Evolutionary conservation across 176 grass and related monocot genomes (phyloP), one percentile per base, ranked within the genome.

Genomic region (Aegilops bicornis): DNA sequence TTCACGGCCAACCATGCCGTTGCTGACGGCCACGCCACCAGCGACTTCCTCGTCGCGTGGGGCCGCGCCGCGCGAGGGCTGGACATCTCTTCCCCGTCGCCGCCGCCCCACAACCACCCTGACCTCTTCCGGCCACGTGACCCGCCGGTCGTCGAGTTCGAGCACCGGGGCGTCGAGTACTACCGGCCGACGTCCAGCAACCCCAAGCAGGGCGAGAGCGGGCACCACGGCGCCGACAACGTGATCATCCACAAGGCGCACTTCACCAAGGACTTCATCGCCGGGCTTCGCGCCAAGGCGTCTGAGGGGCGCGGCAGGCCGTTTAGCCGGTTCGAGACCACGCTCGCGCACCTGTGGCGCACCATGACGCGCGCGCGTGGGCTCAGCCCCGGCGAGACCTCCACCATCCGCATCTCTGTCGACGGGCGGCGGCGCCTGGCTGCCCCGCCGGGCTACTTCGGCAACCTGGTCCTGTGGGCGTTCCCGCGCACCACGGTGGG

Each of bases 401-500:
- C 83, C 19, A 78, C 84, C 37, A 74, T 93, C 64, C 91, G 91
- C 36, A 83, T 95, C 63, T 89, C 91, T 0, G 91, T 95, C 22
- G 89, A 95, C 59, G 91, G 94, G 7, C 87, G 94, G 35, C 52
- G 16, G 6, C 89, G 94, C 24, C 33, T 93, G 3, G 54, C 33
- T 14, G 84, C 88, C 14, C 89, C 91, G 2, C 42, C 90, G 2
- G 87, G 73, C 0, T 95, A 91, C 84, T 91, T 92, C 43, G 91
- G 94, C 35, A 95, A 95, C 86, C 23, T 91, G 1, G 91, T 95
- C 0, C 86, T 95, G 2, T 95, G 94, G 94, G 91, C 94, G 42
- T 90, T 95, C 71, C 90, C 90, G 45, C n/a, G 76, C 17, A 17
- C 89, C 56, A 87, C 78, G 24, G 86, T 77, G 6, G 80, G 52